phyloP scores from a whole-genome alignment of 805 yeast species.

The Starmerella bombi region DNA sequence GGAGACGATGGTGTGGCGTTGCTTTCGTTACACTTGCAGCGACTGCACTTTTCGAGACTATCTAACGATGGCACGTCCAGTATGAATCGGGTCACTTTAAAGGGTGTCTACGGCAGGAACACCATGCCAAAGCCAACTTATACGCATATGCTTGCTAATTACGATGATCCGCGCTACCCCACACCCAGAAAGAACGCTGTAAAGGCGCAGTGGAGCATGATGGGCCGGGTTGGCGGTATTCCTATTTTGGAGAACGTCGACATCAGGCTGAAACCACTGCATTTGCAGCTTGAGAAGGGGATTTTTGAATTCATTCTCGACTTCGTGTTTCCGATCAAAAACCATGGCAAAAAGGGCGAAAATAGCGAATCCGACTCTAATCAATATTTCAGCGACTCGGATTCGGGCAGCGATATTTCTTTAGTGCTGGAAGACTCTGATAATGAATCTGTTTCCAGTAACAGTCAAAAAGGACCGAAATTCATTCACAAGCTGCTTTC shows the following conservation, averaged over 20 bases:
- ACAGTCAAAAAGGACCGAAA: background rate
- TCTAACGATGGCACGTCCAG: constrained; percentile 58
- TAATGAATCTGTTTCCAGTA: background rate
- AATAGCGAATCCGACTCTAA: constrained; percentile 13
- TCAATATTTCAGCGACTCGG: background rate
- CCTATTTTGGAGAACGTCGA: constrained; percentile 58
- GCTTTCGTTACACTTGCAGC: constrained; percentile 53
- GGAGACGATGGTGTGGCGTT: constrained; percentile 49
- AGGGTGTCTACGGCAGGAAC: constrained; percentile 57
- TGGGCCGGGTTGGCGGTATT: constrained; percentile 81
- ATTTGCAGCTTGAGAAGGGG: constrained; percentile 56
- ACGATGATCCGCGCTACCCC: constrained; percentile 19
- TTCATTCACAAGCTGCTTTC: background rate
- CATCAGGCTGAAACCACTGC: constrained; percentile 50
- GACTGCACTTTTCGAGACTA: constrained; percentile 45
- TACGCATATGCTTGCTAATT: constrained; percentile 59
- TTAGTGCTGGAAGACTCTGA: background rate
- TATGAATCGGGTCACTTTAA: constrained; percentile 44
- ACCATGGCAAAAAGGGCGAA: constrained; percentile 16
- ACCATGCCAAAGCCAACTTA: constrained; percentile 43
- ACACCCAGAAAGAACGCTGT: constrained; percentile 23
- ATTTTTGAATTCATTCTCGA: constrained; percentile 50
- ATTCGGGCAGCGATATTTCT: background rate
- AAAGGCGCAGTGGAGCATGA: constrained; percentile 58
- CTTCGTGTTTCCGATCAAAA: constrained; percentile 52